These are phyloP conservation scores for Penicillium decumbens DNA, from an alignment of 2,329 filamentous ascomycete genomes.

Conservation along the genomic window DNA sequence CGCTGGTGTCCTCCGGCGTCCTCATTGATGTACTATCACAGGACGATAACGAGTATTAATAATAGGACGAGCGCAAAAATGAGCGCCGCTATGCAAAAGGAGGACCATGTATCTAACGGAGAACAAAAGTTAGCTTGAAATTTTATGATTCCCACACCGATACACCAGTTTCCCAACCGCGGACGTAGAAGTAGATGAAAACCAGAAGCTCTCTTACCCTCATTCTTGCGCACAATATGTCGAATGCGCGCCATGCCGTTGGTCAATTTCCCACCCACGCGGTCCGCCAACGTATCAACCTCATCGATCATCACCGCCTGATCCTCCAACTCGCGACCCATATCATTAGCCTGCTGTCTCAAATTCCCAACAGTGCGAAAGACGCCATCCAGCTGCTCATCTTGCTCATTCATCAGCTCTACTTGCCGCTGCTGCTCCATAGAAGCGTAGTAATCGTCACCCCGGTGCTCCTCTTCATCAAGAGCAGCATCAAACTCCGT, in stretches of 20 bases:
- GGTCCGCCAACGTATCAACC: slow-evolving; percentile 77
- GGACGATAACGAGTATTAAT: slow-evolving; percentile 68
- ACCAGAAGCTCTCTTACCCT: slow-evolving; percentile 54
- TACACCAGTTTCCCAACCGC: background rate
- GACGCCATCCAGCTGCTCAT: slow-evolving; percentile 85
- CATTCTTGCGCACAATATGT: slow-evolving; percentile 80
- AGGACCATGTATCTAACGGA: slow-evolving; percentile 61
- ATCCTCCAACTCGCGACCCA: slow-evolving; percentile 94
- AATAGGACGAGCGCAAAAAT: slow-evolving; percentile 85
- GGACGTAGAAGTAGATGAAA: background rate
- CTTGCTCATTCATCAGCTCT: slow-evolving; percentile 91
- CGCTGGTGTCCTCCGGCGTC: slow-evolving; percentile 15
- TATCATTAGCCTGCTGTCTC: slow-evolving; percentile 83
- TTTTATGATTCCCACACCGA: slow-evolving; percentile 18
- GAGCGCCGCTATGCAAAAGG: slow-evolving; percentile 84
- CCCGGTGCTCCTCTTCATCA: slow-evolving; percentile 43
- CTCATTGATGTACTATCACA: slow-evolving; percentile 45
- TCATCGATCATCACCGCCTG: slow-evolving; percentile 84
- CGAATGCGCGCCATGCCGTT: slow-evolving; percentile 82
- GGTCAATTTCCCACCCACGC: slow-evolving; percentile 79
- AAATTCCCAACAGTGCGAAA: slow-evolving; percentile 90
- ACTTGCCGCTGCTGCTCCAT: slow-evolving; percentile 90
- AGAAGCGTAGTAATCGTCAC: slow-evolving; percentile 64
- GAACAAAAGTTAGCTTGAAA: slow-evolving; percentile 21
- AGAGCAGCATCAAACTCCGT: slow-evolving; percentile 51